Conservation (phyloP, 495 filamentous ascomycete genomes). For the Penicillium waksmanii region DNA sequence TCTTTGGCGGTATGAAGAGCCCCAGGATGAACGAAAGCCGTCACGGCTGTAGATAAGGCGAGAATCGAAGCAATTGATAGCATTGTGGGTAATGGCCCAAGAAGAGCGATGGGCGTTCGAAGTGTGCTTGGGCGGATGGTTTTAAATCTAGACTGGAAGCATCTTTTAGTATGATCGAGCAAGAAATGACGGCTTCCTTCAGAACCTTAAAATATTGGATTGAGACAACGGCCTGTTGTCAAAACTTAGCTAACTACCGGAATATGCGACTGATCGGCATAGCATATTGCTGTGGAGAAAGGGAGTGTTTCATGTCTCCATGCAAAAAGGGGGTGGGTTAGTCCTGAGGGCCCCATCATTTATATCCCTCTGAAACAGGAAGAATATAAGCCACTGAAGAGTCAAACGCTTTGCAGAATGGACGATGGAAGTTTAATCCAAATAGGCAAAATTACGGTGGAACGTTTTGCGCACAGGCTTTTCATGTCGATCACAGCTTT, state of each 20-base stretch:
- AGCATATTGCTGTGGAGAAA: background rate
- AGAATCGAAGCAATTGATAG: background rate
- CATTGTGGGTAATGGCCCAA: background rate
- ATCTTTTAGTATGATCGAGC: no score
- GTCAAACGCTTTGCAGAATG: background rate
- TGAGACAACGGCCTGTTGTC: background rate
- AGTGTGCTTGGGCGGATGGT: background rate
- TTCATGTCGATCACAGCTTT: background rate
- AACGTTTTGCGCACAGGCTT: background rate
- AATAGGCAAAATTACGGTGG: conserved; percentile 1
- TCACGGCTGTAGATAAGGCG: background rate
- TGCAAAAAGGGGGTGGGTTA: background rate
- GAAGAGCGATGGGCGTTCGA: background rate
- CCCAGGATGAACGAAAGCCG: conserved; percentile 37
- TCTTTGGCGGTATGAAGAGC: conserved; percentile 43
- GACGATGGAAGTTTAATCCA: background rate
- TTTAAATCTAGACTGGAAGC: background rate
- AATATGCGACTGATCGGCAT: background rate
- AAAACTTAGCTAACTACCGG: background rate
- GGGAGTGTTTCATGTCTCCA: background rate
- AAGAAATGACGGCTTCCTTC: no score
- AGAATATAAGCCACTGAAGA: background rate
- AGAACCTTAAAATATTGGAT: background rate
- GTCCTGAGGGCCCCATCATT: background rate
- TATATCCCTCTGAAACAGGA: background rate